Evolutionary conservation across 1,139 yeast genomes (phyloP).

Genomic region (Yamadazyma dushanensis): DNA sequence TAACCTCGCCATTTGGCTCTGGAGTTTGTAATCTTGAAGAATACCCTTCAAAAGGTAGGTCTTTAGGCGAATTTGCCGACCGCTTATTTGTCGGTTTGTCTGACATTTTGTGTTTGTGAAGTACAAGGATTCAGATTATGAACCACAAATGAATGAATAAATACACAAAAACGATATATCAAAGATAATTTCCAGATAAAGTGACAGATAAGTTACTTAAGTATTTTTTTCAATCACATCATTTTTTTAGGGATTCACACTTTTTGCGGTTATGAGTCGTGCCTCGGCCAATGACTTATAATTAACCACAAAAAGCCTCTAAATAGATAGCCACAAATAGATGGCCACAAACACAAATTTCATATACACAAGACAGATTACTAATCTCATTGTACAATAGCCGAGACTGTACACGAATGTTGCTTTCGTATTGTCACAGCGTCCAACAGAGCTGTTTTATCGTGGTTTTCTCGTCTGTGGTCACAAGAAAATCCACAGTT

Average conservation of each 20-base stretch:
- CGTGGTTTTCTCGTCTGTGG: no score
- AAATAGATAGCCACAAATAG: no score
- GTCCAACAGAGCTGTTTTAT: no score
- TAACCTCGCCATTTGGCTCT: neutral
- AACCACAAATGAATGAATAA: neutral
- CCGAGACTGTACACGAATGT: no score
- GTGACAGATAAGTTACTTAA: neutral
- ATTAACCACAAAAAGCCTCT: neutral
- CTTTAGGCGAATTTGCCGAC: neutral
- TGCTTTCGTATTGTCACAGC: no score
- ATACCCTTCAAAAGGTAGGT: neutral
- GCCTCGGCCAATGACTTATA: neutral
- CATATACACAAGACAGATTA: no score
- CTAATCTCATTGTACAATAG: neutral
- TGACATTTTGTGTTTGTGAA: neutral
- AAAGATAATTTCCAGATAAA: no score
- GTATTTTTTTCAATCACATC: conserved; percentile 1
- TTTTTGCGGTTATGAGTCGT: neutral
- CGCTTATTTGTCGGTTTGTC: neutral
- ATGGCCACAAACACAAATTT: neutral
- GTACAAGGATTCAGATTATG: no score
- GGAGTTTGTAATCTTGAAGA: neutral
- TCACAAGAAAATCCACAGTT: neutral
- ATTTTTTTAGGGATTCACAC: neutral
- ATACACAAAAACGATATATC: no score